These are phyloP conservation scores for Russula dissimulans DNA, from an alignment of 768 basidiomycete genomes.

Conservation along the genomic window DNA sequence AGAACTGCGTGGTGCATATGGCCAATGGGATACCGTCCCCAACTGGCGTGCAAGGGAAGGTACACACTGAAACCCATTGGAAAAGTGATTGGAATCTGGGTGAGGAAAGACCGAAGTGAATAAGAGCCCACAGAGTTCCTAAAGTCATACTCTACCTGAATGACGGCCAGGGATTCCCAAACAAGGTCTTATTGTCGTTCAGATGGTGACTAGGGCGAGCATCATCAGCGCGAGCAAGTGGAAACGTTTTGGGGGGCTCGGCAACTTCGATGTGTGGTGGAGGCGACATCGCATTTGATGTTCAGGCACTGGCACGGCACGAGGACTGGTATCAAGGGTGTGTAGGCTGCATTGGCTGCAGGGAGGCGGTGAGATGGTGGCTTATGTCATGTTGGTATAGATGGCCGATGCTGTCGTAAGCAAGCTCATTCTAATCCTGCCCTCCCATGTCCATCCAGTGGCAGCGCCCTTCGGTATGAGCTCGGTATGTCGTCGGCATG, in stretches of 20 bases:
- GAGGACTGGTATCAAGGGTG: too few relatives aligned
- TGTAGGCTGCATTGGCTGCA: too few relatives aligned
- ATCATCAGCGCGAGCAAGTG: neutral
- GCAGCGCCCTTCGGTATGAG: too few relatives aligned
- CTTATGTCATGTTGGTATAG: too few relatives aligned
- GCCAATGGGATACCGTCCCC: neutral
- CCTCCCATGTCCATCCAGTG: too few relatives aligned
- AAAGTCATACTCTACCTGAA: constrained; percentile 10
- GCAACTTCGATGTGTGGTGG: constrained; percentile 13
- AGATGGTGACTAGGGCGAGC: constrained; percentile 13
- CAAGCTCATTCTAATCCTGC: too few relatives aligned
- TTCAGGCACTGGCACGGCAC: too few relatives aligned
- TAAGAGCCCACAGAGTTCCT: too few relatives aligned
- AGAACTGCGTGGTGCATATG: neutral
- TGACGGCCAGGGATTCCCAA: constrained; percentile 18
- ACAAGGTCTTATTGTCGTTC: constrained; percentile 10
- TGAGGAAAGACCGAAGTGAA: neutral
- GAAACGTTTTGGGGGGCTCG: constrained; percentile 13
- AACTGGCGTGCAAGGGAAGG: neutral
- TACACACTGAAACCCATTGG: constrained; percentile 15
- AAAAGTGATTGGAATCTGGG: constrained; percentile 9
- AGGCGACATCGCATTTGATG: neutral
- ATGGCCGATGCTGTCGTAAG: too few relatives aligned
- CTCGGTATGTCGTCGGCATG: too few relatives aligned
- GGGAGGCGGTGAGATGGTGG: too few relatives aligned